phyloP scores from a whole-genome alignment of 2,329 filamentous ascomycete genomes.

The Xylaria sp. region DNA sequence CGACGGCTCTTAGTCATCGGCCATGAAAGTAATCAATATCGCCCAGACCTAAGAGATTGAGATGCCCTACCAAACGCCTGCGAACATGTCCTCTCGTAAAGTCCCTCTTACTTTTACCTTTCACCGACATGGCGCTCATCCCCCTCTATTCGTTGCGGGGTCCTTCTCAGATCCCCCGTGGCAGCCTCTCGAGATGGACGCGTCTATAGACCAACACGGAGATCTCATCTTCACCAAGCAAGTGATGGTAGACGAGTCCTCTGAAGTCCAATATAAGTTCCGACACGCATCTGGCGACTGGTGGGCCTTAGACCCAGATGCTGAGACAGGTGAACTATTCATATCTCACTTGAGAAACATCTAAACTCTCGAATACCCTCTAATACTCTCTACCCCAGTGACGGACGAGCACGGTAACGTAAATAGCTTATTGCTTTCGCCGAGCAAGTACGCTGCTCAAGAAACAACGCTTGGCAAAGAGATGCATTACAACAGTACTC shows the following conservation, averaged over 20 bases:
- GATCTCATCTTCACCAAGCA: constrained; percentile 67
- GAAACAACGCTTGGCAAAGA: constrained; percentile 31
- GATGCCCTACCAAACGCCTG: constrained; percentile 25
- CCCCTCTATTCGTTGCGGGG: constrained; percentile 77
- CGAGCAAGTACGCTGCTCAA: constrained; percentile 36
- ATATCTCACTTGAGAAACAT: constrained; percentile 2
- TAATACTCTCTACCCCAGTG: constrained; percentile 38
- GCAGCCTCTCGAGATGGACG: constrained; percentile 73
- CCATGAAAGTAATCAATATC: constrained; percentile 37
- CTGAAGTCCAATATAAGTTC: constrained; percentile 79
- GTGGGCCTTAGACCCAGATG: constrained; percentile 74
- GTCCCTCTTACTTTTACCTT: constrained; percentile 68
- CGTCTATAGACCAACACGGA: constrained; percentile 59
- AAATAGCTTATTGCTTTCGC: constrained; percentile 59
- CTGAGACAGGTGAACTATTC: constrained; percentile 62
- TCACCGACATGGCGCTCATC: constrained; percentile 65
- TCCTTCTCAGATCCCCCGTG: constrained; percentile 75
- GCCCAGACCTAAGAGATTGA: constrained; percentile 21
- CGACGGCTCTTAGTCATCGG: constrained; percentile 23
- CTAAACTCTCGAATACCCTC: neutral
- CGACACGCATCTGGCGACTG: constrained; percentile 72
- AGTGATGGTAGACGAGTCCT: constrained; percentile 64
- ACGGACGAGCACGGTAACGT: constrained; percentile 58
- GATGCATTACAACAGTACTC: constrained; percentile 30
- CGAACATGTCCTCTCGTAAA: constrained; percentile 50